Percentiles rank a stretch among this genome's conserved stretches.
phyloP scores from a whole-genome alignment of 257 asterid species.

The Solanum sejunctum region DNA sequence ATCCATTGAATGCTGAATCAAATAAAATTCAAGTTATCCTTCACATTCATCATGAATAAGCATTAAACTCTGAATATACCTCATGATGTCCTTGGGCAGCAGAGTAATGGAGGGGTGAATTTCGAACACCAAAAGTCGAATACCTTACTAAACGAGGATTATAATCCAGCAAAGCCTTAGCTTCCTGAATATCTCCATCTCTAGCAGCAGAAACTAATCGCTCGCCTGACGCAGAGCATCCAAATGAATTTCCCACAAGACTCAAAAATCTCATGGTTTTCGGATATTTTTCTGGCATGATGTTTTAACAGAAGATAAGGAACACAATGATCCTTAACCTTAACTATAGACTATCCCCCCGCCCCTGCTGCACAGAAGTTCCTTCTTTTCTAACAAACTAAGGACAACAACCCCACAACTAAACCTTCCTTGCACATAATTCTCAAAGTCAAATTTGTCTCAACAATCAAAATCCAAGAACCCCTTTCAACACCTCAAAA shows the following conservation, averaged over 20 bases:
- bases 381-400: conserved; percentile 29
- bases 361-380: conserved; percentile 3
- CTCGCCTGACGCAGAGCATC: conserved; percentile 92
- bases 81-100: conserved; percentile 94
- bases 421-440: conserved; percentile 19
- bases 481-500: conserved; percentile 20
- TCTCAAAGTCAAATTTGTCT: conserved; percentile 10
- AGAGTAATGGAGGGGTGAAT: conserved; percentile 85
- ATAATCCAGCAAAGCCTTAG: conserved; percentile 79
- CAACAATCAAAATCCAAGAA: conserved; percentile 16
- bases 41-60: neutral
- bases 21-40: neutral
- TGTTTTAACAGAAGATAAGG: neutral
- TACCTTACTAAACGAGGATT: conserved; percentile 79
- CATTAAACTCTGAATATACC: conserved; percentile 22
- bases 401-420: conserved; percentile 29
- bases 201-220: conserved; percentile 86
- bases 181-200: conserved; percentile 92
- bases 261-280: conserved; percentile 55
- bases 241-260: conserved; percentile 82
- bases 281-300: conserved; percentile 2
- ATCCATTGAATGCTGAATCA: neutral
- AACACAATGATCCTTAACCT: neutral
- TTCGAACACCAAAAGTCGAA: conserved; percentile 80
- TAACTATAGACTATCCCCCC: neutral